phyloP scores from a whole-genome alignment of 345 rosid genomes.

The Citropsis articulata region DNA sequence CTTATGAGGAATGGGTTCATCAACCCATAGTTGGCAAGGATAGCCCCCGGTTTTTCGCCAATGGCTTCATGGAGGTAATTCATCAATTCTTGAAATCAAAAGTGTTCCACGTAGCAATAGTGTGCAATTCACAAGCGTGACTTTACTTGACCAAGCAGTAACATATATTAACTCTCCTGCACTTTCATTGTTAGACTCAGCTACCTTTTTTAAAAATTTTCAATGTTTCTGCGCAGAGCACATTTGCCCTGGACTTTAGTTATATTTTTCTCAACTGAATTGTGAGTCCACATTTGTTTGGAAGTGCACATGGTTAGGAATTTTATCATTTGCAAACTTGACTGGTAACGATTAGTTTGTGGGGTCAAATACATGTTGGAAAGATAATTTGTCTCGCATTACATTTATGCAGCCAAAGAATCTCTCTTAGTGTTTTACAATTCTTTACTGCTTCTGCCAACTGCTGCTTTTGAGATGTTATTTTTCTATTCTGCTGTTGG shows the following conservation, averaged over 20 bases:
- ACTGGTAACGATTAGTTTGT: no score
- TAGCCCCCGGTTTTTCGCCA: slow-evolving; percentile 69
- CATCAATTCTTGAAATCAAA: background rate
- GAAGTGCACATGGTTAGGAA: background rate
- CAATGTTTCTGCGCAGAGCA: background rate
- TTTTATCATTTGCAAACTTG: background rate
- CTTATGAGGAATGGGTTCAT: slow-evolving; percentile 78
- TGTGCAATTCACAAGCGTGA: background rate
- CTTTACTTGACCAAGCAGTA: background rate
- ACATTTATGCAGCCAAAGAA: background rate
- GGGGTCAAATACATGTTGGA: background rate
- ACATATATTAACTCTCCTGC: background rate
- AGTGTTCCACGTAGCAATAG: background rate
- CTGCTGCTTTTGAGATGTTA: background rate
- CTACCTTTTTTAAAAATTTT: background rate
- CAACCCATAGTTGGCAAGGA: slow-evolving; percentile 67
- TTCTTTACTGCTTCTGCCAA: background rate
- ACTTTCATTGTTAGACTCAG: background rate
- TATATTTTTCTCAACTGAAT: background rate
- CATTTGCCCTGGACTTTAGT: background rate
- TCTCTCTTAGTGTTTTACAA: background rate
- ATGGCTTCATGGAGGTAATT: slow-evolving; percentile 57
- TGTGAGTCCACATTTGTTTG: background rate
- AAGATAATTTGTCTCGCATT: background rate
- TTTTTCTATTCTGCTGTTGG: background rate